Percentiles rank a stretch among this genome's conserved stretches.
Conservation (phyloP, 768 basidiomycete genomes). For the Trametes cinnabarina region DNA sequence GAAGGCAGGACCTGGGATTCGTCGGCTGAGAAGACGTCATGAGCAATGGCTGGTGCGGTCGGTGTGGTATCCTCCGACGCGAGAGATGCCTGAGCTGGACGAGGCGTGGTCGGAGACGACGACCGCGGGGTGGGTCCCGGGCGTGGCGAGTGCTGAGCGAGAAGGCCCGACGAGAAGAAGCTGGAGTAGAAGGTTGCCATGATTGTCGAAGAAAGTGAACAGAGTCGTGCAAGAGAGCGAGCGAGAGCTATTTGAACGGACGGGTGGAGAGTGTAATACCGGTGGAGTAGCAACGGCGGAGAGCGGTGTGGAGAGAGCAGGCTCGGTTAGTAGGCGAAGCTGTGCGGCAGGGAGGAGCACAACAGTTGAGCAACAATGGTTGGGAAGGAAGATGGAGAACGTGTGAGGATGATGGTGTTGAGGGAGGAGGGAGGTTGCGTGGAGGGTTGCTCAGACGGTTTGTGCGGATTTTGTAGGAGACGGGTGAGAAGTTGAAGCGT, state of each 20-base stretch:
- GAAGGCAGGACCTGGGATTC: conserved; percentile 28
- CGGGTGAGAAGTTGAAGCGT: background rate
- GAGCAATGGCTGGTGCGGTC: conserved; percentile 31
- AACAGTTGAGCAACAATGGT: too few relatives aligned
- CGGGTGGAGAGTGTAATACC: background rate
- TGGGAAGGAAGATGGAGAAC: background rate
- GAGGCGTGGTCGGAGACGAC: conserved; percentile 26
- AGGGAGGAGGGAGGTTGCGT: background rate
- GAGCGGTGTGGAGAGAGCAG: background rate
- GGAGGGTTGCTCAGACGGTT: background rate
- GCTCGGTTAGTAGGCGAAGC: too few relatives aligned
- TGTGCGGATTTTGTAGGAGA: background rate
- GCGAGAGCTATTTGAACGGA: background rate
- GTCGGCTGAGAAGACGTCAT: conserved; percentile 12
- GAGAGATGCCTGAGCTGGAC: conserved; percentile 26
- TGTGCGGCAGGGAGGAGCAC: too few relatives aligned
- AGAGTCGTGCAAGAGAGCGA: background rate
- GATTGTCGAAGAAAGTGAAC: background rate
- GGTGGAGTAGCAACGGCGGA: conserved; percentile 4
- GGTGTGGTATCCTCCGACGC: conserved; percentile 36
- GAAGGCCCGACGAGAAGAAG: conserved; percentile 70
- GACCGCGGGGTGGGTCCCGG: conserved; percentile 17
- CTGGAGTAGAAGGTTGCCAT: conserved; percentile 47
- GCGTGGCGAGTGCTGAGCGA: conserved; percentile 43
- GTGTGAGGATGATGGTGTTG: background rate